phyloP scores from a whole-genome alignment of 2,329 filamentous ascomycete species.

The Neofusicoccum cordaticola region DNA sequence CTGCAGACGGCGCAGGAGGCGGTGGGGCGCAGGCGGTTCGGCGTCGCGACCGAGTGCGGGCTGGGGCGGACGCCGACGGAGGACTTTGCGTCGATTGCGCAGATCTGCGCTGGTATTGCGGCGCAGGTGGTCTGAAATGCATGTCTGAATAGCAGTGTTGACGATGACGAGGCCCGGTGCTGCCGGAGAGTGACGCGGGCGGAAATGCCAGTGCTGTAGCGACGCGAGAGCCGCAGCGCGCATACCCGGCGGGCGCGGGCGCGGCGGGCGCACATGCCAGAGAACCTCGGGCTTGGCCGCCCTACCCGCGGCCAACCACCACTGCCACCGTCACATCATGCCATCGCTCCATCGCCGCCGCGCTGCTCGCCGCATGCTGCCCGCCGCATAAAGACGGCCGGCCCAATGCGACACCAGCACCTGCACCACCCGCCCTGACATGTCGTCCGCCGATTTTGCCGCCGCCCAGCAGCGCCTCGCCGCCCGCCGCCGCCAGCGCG shows the following conservation, averaged over 20 bases:
- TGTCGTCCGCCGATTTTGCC: slow-evolving; percentile 70
- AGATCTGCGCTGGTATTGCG: slow-evolving; percentile 16
- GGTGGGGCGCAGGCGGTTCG: neutral
- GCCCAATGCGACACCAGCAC: neutral
- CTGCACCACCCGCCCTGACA: slow-evolving; percentile 3
- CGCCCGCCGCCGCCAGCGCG: slow-evolving; percentile 74
- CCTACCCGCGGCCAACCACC: slow-evolving; percentile 5
- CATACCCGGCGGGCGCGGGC: neutral
- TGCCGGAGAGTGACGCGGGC: too few species aligned
- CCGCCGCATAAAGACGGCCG: neutral
- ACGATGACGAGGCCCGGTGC: too few species aligned
- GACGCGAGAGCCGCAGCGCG: neutral
- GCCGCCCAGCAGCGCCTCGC: slow-evolving; percentile 85
- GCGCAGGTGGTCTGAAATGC: too few species aligned
- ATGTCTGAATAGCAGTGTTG: too few species aligned
- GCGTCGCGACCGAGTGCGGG: slow-evolving; percentile 24
- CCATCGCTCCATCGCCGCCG: neutral
- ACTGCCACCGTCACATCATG: slow-evolving; percentile 1
- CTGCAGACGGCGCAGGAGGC: neutral
- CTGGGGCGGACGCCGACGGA: slow-evolving; percentile 33
- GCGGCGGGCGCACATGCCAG: neutral
- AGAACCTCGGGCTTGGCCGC: neutral
- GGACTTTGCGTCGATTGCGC: slow-evolving; percentile 26
- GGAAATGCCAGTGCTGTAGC: too few species aligned
- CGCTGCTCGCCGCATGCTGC: neutral